Conservation (phyloP, 768 basidiomycete genomes). For the Suillus luteus region DNA sequence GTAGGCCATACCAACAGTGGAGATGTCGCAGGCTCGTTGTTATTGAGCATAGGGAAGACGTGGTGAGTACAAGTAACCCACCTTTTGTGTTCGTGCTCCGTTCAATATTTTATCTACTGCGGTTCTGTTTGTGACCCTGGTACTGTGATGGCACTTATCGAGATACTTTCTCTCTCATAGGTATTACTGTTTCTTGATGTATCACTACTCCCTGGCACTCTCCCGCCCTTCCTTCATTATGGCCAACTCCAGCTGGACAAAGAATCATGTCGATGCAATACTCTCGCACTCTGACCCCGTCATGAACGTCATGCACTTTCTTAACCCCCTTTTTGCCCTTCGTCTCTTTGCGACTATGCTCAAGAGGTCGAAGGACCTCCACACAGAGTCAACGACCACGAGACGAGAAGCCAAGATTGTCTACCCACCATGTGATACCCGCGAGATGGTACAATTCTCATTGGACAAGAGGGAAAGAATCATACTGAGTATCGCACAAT, state of each 20-base stretch:
- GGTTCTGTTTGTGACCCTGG: neutral
- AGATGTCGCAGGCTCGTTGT: conserved; percentile 51
- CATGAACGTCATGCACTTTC: conserved; percentile 46
- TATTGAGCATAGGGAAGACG: conserved; percentile 64
- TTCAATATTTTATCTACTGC: neutral
- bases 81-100: neutral
- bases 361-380: conserved; percentile 13
- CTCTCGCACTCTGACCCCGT: conserved; percentile 55
- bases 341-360: conserved; percentile 26
- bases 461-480: conserved; percentile 58
- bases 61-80: conserved; percentile 43
- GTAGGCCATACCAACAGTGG: conserved; percentile 63
- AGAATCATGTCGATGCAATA: conserved; percentile 77
- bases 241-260: conserved; percentile 97
- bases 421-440: conserved; percentile 92
- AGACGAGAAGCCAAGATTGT: conserved; percentile 65
- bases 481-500: conserved; percentile 90
- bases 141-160: neutral
- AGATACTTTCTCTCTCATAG: conserved; percentile 37
- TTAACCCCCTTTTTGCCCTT: conserved; percentile 44
- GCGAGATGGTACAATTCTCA: conserved; percentile 60
- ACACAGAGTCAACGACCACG: conserved; percentile 87
- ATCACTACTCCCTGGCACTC: conserved; percentile 76
- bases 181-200: conserved; percentile 89
- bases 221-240: conserved; percentile 74